Percentiles rank a stretch among this genome's conserved stretches.
These are phyloP conservation scores for Crithidia mellificae DNA, from an alignment of 208 protist species.

Conservation along the genomic window DNA sequence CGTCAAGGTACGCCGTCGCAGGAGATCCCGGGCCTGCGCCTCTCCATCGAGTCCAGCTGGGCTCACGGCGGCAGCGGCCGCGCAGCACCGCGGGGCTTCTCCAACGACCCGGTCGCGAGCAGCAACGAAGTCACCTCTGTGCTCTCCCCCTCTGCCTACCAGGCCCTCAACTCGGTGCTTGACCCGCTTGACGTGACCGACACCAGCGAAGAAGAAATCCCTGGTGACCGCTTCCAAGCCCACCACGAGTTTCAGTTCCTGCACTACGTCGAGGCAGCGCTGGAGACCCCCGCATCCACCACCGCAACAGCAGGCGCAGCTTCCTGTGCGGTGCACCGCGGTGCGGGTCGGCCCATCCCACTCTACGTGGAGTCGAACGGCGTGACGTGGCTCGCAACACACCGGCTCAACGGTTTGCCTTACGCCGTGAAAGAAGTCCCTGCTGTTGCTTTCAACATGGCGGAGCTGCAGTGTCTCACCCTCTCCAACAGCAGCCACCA, in stretches of 20 bases:
- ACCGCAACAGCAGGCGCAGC: background rate
- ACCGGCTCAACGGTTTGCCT: conserved; percentile 52
- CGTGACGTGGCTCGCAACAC: conserved; percentile 57
- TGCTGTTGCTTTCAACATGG: conserved; percentile 18
- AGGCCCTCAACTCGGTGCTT: background rate
- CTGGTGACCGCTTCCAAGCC: conserved; percentile 55
- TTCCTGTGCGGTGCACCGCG: background rate
- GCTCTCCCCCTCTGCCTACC: conserved; percentile 3
- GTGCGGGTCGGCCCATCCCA: conserved; percentile 15
- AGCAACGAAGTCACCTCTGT: conserved; percentile 5
- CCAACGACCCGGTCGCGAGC: background rate
- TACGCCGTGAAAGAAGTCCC: conserved; percentile 75
- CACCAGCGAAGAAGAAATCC: conserved; percentile 32
- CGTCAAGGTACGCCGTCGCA: background rate
- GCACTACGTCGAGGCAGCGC: conserved; percentile 29
- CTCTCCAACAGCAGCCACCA: conserved; percentile 11
- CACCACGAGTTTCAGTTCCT: conserved; percentile 71
- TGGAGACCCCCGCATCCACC: background rate
- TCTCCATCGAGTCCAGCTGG: conserved; percentile 11
- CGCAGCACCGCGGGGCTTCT: background rate
- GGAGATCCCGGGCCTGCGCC: conserved; percentile 4
- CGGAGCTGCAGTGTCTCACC: conserved; percentile 21
- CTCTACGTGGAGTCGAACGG: conserved; percentile 55
- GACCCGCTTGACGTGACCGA: conserved; percentile 8
- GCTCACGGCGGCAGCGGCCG: background rate